A percentile compares a stretch with the other conserved stretches of the same genome.
These are phyloP conservation scores for Eucalyptus rudis DNA, from an alignment of 345 rosid species.

Conservation along the genomic window DNA sequence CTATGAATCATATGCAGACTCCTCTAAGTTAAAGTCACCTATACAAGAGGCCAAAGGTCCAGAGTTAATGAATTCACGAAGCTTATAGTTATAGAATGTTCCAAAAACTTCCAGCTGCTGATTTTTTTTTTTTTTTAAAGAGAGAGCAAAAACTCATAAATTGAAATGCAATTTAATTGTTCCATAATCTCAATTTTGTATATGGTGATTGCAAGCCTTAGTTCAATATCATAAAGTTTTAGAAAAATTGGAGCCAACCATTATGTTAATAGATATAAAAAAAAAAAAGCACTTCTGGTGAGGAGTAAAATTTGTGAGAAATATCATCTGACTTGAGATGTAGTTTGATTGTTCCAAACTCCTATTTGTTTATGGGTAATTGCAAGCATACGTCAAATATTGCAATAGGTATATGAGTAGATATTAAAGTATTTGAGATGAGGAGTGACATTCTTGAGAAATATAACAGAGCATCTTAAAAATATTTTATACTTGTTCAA, in stretches of 20 bases:
- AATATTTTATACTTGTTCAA: no score
- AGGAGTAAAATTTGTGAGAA: neutral
- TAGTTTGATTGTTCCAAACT: no score
- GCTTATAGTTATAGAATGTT: neutral
- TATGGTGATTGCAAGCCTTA: neutral
- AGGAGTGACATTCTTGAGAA: no score
- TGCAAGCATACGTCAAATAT: no score
- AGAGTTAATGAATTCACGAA: fast-evolving
- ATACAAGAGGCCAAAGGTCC: neutral
- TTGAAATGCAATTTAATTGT: neutral
- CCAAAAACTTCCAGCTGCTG: neutral
- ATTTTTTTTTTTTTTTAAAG: no score
- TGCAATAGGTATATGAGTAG: no score
- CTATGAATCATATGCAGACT: neutral
- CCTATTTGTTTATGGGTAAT: no score
- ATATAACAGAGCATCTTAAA: no score
- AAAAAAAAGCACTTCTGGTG: neutral
- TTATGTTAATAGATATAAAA: no score
- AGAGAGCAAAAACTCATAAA: neutral
- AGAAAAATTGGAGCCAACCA: neutral
- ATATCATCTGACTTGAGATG: no score
- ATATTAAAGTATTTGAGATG: no score
- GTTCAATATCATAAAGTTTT: neutral
- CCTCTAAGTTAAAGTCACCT: neutral
- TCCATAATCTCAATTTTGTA: no score